Base-by-base conservation (phyloP, 805 yeast genomes). In the Saturnispora dispora region DNA sequence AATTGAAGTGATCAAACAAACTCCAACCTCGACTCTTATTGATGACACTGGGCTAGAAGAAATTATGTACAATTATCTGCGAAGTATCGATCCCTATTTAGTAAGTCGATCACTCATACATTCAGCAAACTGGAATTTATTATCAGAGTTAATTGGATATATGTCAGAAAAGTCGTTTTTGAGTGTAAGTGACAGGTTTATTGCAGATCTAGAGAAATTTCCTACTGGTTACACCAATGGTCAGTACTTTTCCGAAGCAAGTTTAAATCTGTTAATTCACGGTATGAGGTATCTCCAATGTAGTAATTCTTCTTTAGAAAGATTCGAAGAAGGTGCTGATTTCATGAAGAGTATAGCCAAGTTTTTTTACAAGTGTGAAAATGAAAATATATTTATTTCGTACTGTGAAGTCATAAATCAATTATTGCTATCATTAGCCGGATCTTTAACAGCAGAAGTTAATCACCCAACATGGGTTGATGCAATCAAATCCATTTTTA, bases 391-490 rank as follows among this genome's bases (percentile, higher is more conserved):
- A 1, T 73, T 81, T 33, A 72, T 78, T 52, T 90, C 96, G 2
- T 95, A 91, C 62, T 85, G 93, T 45, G 96, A 88, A 56, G 96
- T 88, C 1, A 72, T 90, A 39, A 76, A 84, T 51, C 82, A 79
- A 49, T 74, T 93, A 25, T 68, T 93, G 2, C 69, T 88, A 40
- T 95, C 97, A 0, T 65, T 93, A 23, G 95, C 97, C 0, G 91
- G 88, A 8, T 74, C 81, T 1, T 73, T 90, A 32, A 88, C 96
- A 0, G 98, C 96, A 0, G 99, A 93, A 63, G 90, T 88, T 0
- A 91, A 93, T 61, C 96, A 91, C 64, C 99, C 99, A 3, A 81
- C 85, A 1, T 93, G 99, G 99, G 82, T 83, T 0, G 86, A 81
- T 40, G 93, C 96, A 0, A 78, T 88, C 50, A 76, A 77, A 22